phyloP scores from a whole-genome alignment of 192 early-diverging fungal species.

The Spizellomyces punctatus region DNA sequence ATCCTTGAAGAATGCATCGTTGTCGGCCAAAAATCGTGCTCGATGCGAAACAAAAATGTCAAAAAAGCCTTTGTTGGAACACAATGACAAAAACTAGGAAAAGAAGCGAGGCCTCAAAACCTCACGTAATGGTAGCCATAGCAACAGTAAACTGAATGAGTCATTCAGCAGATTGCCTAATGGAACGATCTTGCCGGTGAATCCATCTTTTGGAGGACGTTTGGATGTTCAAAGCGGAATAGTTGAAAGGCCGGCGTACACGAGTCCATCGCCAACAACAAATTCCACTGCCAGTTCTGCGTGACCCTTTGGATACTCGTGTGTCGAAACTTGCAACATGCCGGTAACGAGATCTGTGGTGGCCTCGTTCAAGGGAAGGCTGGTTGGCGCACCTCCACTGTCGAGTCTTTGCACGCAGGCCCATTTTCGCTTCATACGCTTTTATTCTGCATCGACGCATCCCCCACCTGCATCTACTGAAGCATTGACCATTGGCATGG shows the following conservation, averaged over 20 bases:
- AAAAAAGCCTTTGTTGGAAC: neutral
- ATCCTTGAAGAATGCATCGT: no score
- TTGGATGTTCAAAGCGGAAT: no score
- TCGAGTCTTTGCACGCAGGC: neutral
- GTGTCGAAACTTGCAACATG: neutral
- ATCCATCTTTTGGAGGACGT: neutral
- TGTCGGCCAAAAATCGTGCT: neutral
- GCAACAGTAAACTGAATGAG: neutral
- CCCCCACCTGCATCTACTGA: conserved; percentile 16
- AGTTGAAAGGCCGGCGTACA: neutral
- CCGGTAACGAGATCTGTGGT: neutral
- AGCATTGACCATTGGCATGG: conserved; percentile 24
- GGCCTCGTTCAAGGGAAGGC: neutral
- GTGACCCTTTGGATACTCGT: neutral
- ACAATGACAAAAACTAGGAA: neutral
- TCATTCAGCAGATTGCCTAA: neutral
- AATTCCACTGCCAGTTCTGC: neutral
- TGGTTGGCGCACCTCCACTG: neutral
- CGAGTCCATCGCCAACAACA: no score
- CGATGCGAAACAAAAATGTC: neutral
- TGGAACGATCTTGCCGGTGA: neutral
- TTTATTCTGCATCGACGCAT: conserved; percentile 6
- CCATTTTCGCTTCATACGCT: neutral
- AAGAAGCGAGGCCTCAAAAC: neutral
- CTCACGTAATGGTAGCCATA: neutral